Evolutionary conservation across 495 filamentous ascomycete genomes (phyloP).

Genomic region (Aspergillus nidulans): DNA sequence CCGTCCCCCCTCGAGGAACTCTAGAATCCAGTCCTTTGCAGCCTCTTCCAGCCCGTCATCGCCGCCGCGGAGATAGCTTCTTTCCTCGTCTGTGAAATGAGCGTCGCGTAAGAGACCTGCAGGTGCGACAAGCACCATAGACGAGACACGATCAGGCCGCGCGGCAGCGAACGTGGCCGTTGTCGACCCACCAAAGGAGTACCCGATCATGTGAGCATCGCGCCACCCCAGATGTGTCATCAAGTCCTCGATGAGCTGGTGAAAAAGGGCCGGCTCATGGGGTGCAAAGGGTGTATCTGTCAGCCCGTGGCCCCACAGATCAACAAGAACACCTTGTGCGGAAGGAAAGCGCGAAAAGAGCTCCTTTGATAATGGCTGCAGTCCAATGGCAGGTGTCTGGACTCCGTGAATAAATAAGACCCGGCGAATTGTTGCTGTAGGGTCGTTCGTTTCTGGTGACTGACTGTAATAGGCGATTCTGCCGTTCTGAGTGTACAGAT

Average conservation of each 20-base stretch:
- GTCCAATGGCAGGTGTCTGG: conserved; percentile 34
- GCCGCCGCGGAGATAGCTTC: conserved; percentile 19
- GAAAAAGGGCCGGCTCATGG: conserved; percentile 28
- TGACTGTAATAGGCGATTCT: conserved; percentile 35
- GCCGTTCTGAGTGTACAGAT: conserved; percentile 27
- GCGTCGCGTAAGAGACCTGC: conserved; percentile 24
- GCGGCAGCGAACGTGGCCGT: conserved; percentile 25
- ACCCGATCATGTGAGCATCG: conserved; percentile 32
- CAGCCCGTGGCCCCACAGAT: conserved; percentile 38
- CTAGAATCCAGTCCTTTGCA: conserved; percentile 29
- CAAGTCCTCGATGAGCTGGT: conserved; percentile 20
- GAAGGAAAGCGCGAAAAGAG: conserved; percentile 26
- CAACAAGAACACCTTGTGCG: conserved; percentile 30
- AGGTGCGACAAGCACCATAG: conserved; percentile 32
- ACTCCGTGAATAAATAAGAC: conserved; percentile 33
- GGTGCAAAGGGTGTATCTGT: conserved; percentile 27
- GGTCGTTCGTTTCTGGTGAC: conserved; percentile 4
- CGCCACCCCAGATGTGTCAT: conserved; percentile 25
- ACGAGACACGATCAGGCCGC: conserved; percentile 20
- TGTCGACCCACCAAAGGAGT: conserved; percentile 35
- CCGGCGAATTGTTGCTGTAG: conserved; percentile 9
- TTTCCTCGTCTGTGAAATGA: conserved; percentile 17
- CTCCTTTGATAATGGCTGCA: conserved; percentile 28
- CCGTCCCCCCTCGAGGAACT: conserved; percentile 33
- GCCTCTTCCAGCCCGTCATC: conserved; percentile 26